Evolutionary conservation across 2,329 filamentous ascomycete species (phyloP), one percentile per base, ranked within the genome.

Genomic region (Tolypocladium amazonense): DNA sequence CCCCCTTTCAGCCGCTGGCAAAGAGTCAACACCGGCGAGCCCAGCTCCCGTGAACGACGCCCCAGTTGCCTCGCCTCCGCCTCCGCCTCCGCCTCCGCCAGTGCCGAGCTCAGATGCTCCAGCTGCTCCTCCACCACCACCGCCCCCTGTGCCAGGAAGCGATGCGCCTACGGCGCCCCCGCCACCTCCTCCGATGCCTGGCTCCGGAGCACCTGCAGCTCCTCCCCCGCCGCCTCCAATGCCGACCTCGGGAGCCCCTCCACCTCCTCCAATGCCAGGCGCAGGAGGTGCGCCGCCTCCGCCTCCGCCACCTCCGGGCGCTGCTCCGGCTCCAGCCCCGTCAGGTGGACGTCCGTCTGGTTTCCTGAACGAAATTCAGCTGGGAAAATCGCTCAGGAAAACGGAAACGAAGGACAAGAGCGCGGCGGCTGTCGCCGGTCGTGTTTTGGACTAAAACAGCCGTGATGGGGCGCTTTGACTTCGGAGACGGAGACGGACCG

Each of bases 321-420:
- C 69, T 54, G 72, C 73, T 58, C 71, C 72, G 56, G 68, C 75
- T 38, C 76, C 79, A 5, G 79, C 84, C 5, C 76, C 83, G 7
- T 61, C 70, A 14, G 73, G 75, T 37, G 81, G 76, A 0, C 78
- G 81, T 35, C 84, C 85, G 25, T 69, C 83, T 25, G 85, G 86
- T 1, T 80, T 99, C 68, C 74, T 99, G 64, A 87, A 86, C 61
- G 85, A 96, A 71, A 97, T 99, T 62, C 87, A 93, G 70, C 76
- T 85, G 63, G 93, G 94, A 52, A 92, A 75, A 73, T 75, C 85
- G 3, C 77, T 99, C 70, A 92, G 82, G 79, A 97, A 97, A 81
- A 91, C 92, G 30, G 79, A 88, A 72, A 97, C 94, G 1, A 92
- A 90, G 73, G 94, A 99, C 73, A 87, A 87, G 73, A 97, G 92